Evolutionary conservation across 2,329 filamentous ascomycete species (phyloP).

Genomic region (Purpureocillium lavendulum): DNA sequence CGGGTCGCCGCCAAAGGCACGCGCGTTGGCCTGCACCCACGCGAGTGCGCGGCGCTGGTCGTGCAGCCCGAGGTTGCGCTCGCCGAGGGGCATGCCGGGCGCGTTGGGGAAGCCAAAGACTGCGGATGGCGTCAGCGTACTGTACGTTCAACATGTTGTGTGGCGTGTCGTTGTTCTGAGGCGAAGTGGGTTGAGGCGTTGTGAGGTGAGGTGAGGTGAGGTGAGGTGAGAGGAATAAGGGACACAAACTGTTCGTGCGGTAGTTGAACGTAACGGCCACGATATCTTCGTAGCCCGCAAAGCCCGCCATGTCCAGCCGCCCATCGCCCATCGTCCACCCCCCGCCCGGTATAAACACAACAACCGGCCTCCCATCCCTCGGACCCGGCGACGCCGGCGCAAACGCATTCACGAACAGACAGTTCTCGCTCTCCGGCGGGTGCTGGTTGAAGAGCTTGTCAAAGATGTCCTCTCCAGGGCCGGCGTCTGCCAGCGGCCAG

Average conservation of each 20-base stretch:
- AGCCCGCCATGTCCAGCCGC: conserved; percentile 12
- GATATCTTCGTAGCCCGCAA: conserved; percentile 17
- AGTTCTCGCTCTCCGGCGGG: conserved; percentile 17
- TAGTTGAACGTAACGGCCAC: conserved; percentile 18
- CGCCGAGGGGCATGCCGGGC: conserved; percentile 24
- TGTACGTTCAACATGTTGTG: no score
- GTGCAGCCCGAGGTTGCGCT: conserved; percentile 20
- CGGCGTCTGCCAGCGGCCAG: no score
- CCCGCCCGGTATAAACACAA: conserved; percentile 17
- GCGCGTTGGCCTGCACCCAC: conserved; percentile 17
- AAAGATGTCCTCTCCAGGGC: conserved; percentile 10
- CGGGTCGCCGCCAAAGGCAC: conserved; percentile 17
- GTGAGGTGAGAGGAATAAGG: not conserved
- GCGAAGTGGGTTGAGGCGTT: no score
- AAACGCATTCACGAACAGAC: conserved; percentile 18
- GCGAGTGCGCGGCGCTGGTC: conserved; percentile 18
- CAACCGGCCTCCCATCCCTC: conserved; percentile 9
- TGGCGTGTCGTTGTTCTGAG: no score
- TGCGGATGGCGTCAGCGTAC: conserved; percentile 3
- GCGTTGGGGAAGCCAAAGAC: conserved; percentile 36
- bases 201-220: not conserved
- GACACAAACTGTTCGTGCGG: conserved; percentile 13
- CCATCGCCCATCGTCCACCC: conserved; percentile 16
- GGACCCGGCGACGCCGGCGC: conserved; percentile 8
- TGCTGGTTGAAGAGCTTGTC: conserved; percentile 11